Percentiles rank a stretch among this genome's conserved stretches.
These are phyloP conservation scores for Sarocladium brachiariae DNA, from an alignment of 2,329 filamentous ascomycete genomes.

Conservation along the genomic window DNA sequence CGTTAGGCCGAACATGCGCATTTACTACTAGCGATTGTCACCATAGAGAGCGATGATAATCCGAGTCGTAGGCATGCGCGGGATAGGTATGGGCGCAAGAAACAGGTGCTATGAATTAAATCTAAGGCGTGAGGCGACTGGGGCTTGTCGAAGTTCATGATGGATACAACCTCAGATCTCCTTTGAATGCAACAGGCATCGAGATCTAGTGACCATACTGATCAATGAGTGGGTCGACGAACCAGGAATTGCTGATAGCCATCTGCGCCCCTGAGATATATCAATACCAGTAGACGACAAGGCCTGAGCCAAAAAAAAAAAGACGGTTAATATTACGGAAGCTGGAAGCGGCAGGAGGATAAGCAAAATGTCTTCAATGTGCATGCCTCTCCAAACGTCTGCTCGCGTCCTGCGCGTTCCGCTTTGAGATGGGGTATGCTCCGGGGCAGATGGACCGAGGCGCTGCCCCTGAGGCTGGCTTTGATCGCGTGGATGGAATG, in stretches of 20 bases:
- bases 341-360: background rate
- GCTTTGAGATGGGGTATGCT: background rate
- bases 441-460: slow-evolving; percentile 2
- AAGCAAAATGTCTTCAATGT: background rate
- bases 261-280: too few relatives aligned
- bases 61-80: too few relatives aligned
- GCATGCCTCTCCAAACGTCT: background rate
- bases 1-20: too few relatives aligned
- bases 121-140: too few relatives aligned
- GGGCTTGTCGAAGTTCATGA: background rate
- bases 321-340: too few relatives aligned
- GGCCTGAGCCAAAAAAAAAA: too few relatives aligned
- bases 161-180: background rate
- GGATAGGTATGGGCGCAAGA: too few relatives aligned
- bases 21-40: too few relatives aligned
- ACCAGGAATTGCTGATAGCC: background rate
- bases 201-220: background rate
- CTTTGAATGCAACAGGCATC: background rate
- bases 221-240: background rate
- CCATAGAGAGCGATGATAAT: too few relatives aligned
- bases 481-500: background rate
- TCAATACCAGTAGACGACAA: too few relatives aligned
- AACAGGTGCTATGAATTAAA: too few relatives aligned
- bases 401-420: background rate
- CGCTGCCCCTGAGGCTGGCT: background rate